Base-by-base conservation (phyloP, 176 grass and related monocot species). In the Urochloa ruziziensis region DNA sequence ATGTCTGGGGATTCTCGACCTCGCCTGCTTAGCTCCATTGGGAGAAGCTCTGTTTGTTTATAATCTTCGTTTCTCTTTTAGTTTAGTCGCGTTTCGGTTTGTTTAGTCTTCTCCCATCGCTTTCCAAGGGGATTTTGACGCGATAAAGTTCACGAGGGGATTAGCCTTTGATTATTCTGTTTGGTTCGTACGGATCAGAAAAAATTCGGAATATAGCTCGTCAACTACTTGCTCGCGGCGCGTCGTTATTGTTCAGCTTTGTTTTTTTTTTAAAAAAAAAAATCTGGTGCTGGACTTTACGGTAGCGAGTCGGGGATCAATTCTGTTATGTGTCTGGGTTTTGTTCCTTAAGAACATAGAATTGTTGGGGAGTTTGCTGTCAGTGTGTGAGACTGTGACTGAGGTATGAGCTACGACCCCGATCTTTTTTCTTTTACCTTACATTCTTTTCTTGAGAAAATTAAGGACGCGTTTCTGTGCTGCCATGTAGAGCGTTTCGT, bases 151-250 rank as follows among this genome's bases (percentile, higher is more conserved):
- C 30, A 57, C 42, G n/a, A n/a, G 21, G 48, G 24, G 25, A 71
- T 53, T 62, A 82, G 32, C 49, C 3, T 58, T 89, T 80, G 64
- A 83, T 86, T 86, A 78, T 47, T 82, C n/a, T 0, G 0, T 34
- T 74, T 5, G 3, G 21, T 37, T 65, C 59, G 83, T 86, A 86
- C 78, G 66, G 73, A 79, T 63, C 37, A n/a, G n/a, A n/a, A n/a
- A n/a, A n/a, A n/a, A n/a, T n/a, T n/a, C 9, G 27, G 33, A 35
- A 52, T 58, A 25, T 58, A 25, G 19, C 56, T 47, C 52, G 30
- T 76, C 39, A 74, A 85, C 52, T 70, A 76, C 39, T 78, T 73
- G 64, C 64, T 82, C 78, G 35, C 83, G 88, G 77, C 78, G 71
- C 62, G 16, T 61, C 83, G 78, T 49, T 24, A 37, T 39, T 15